Base-by-base conservation (phyloP, 495 filamentous ascomycete genomes). In the Cudoniella acicularis region DNA sequence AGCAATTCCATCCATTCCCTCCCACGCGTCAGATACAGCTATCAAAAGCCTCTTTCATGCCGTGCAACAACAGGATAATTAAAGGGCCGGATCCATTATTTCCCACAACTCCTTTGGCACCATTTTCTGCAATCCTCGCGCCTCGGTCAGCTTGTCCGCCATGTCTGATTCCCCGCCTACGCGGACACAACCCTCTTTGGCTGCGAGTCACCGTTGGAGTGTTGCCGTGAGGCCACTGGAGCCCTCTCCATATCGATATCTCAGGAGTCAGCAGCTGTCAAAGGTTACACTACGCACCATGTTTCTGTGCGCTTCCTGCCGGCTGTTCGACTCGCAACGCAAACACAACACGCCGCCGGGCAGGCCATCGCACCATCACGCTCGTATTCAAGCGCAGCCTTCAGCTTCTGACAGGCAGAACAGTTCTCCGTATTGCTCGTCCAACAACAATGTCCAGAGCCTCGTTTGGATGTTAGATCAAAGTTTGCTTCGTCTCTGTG, bases 1-100 rank as follows among this genome's bases (percentile, higher is more conserved):
- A n/a, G 30, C 13, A 36, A 36, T 86, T 90, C 87, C 87, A 91
- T 51, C 75, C 75, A 36, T 13, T 13, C 4, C 30, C 30, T 6
- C 30, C 13, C 13, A n/a, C n/a, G n/a, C n/a, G n/a, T 36, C 30
- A 4, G 30, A 4, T 36, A 36, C 30, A 13, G 13, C 6, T 36
- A 36, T 36, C 30, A 36, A 36, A n/a, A n/a, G n/a, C n/a, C n/a
- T n/a, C n/a, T n/a, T 36, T 36, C 30, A 13, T 36, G 30, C 13
- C 30, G 30, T 36, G 30, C 30, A 36, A 36, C 30, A 36, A 6
- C 13, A 36, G 30, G 30, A 36, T 36, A 13, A 36, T 36, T 36
- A 36, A 36, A 36, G 30, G 30, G 6, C 30, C 30, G 30, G 30
- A 36, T 36, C 30, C 30, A 36, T n/a, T n/a, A 36, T 13, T 36